Evolutionary conservation across 2,329 filamentous ascomycete species (phyloP).

Genomic region (Alternaria arbusti): DNA sequence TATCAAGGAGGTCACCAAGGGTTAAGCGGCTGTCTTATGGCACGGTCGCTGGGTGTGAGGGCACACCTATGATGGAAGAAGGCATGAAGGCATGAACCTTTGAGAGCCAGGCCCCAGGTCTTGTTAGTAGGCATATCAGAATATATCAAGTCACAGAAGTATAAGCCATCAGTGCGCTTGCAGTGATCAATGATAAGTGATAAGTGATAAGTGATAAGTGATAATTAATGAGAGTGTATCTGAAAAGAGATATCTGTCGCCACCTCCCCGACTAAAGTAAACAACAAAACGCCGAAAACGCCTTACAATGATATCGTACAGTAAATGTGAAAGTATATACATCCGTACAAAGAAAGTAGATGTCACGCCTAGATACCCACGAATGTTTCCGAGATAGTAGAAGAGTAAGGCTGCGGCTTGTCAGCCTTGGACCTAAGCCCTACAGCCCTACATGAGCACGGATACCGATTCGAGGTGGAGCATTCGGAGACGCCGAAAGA

Average conservation of each 20-base stretch:
- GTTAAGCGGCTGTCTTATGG: constrained; percentile 34
- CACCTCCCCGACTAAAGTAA: background rate
- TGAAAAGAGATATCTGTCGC: background rate
- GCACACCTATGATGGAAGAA: background rate
- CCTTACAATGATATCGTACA: background rate
- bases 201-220: background rate
- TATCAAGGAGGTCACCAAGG: constrained; percentile 56
- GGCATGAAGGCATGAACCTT: background rate
- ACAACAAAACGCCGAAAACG: background rate
- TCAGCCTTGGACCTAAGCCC: background rate
- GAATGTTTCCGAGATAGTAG: background rate
- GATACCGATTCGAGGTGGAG: background rate
- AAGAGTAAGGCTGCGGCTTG: background rate
- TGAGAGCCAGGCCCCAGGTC: background rate
- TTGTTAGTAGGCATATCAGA: background rate
- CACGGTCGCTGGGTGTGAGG: background rate
- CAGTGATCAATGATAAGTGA: background rate
- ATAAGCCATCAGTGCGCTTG: background rate
- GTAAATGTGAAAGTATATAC: background rate
- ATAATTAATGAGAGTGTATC: background rate
- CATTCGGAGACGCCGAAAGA: constrained; percentile 14
- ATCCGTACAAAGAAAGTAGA: background rate
- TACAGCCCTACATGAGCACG: constrained; percentile 9
- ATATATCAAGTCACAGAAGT: background rate
- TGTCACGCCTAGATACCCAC: background rate